Base-by-base conservation (phyloP, 2,329 filamentous ascomycete species). In the Pseudogymnoascus sp. region DNA sequence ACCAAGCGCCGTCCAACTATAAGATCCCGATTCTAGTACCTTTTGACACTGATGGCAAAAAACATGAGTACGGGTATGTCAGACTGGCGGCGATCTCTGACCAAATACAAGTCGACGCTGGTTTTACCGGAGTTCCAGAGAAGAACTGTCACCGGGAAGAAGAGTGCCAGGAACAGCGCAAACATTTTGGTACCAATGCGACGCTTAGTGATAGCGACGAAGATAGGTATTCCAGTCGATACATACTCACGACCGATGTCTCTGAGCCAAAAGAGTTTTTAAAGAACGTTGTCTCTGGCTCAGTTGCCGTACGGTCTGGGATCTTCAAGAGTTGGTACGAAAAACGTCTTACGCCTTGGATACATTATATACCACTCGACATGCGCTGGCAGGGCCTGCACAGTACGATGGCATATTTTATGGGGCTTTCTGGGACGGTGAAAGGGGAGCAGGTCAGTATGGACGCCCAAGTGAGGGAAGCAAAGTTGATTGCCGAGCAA, bases 241-340 rank as follows among this genome's bases (percentile, higher is more conserved):
- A 83, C 67, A 78, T 87, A 1, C 76, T 81, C 0, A 84, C 87
- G 67, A 75, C 87, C 16, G 85, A 88, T 69, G 77, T 80, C 43
- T 77, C 74, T 0, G 81, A 81, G 67, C 78, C 75, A 60, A 81
- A 79, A 2, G 76, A 81, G 0, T 83, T 79, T 67, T 69, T 79
- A 7, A 76, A 76, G 0, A 85, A 86, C 67, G 71, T 88, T 11
- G 73, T 76, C 12, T 81, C 77, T 11, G 78, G 73, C 1, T 82
- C 78, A 3, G 71, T 86, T 1, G 81, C 82, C 0, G 80, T 88
- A 70, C 85, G 86, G 65, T 80, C 81, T 0, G 85, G 83, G 2
- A 75, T 87, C 23, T 88, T 86, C 70, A 77, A 79, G 23, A 85
- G 87, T 63, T 89, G 86, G 86, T 85, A 86, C 68, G 85, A 87